Evolutionary conservation across 352 stramenopile species (phyloP).

Genomic region (Globisporangium canariense): DNA sequence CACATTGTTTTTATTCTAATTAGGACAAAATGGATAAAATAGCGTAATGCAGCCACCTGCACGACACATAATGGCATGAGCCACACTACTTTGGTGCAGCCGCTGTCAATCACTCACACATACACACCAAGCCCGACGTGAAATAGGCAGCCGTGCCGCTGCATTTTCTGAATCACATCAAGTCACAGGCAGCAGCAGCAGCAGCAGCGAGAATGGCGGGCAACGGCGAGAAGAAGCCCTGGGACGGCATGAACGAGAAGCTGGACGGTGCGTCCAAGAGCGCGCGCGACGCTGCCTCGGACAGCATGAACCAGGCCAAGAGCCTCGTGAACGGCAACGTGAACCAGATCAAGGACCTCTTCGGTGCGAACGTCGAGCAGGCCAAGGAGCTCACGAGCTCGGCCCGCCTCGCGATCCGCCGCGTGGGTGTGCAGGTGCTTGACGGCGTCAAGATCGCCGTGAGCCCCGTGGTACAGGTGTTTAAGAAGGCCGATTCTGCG

Average conservation of each 20-base stretch:
- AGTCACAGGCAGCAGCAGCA: not conserved
- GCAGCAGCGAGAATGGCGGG: conserved; percentile 14
- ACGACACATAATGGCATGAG: not conserved
- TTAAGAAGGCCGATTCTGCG: conserved; percentile 53
- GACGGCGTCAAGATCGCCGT: conserved; percentile 35
- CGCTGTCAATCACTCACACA: not conserved
- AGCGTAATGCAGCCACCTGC: not conserved
- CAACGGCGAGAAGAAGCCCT: conserved; percentile 55
- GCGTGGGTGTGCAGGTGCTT: conserved; percentile 36
- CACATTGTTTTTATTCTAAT: not conserved
- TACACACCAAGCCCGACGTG: not conserved
- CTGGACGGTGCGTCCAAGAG: conserved; percentile 50
- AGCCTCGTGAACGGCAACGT: conserved; percentile 34
- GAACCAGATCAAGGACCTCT: conserved; percentile 41
- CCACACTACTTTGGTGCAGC: not conserved
- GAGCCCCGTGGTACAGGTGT: conserved; percentile 55
- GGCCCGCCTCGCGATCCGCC: conserved; percentile 43
- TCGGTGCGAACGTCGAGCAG: conserved; percentile 39
- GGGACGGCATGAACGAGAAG: conserved; percentile 52
- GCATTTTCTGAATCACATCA: conserved; percentile 4
- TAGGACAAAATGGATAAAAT: not conserved
- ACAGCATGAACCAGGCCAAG: conserved; percentile 40
- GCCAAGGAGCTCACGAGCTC: conserved; percentile 63
- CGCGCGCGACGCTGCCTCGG: conserved; percentile 32
- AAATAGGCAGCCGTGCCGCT: no score